A percentile compares a stretch with the other conserved stretches of the same genome.
Conservation (phyloP, 345 rosid species). For the Euphorbia lathyris region DNA sequence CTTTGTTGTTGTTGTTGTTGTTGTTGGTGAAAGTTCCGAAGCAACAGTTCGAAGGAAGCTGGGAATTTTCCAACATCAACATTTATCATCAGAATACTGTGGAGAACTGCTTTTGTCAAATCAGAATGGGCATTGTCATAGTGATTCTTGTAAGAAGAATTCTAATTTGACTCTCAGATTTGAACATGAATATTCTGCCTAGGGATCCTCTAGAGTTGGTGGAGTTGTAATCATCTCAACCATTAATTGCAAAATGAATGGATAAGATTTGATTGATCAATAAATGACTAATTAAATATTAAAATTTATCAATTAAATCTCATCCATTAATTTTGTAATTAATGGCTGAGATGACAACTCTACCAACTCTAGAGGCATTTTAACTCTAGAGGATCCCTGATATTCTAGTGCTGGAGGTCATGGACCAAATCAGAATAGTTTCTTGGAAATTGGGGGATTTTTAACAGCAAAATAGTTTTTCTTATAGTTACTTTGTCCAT, state of each 20-base stretch:
- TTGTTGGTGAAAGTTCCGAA: slow-evolving; percentile 21
- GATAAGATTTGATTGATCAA: no score
- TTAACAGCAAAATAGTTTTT: neutral
- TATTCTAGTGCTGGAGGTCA: slow-evolving; percentile 15
- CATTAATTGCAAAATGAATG: no score
- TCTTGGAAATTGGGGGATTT: neutral
- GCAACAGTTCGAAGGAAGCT: slow-evolving; percentile 31
- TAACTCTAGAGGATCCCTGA: no score
- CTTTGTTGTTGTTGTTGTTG: no score
- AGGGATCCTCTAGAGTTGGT: no score
- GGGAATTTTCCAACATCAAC: slow-evolving; percentile 15
- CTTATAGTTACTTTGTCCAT: neutral
- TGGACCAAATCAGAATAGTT: slow-evolving; percentile 11
- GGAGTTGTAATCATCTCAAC: no score
- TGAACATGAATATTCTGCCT: slow-evolving; percentile 14
- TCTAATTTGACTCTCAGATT: slow-evolving; percentile 13
- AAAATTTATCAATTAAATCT: no score
- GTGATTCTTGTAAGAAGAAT: slow-evolving; percentile 14
- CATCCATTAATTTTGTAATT: no score
- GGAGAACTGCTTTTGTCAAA: slow-evolving; percentile 11
- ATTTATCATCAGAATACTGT: slow-evolving; percentile 11
- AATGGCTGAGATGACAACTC: no score
- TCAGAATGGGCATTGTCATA: slow-evolving; percentile 12
- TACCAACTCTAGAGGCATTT: no score
- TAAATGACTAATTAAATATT: no score